Base-by-base conservation (phyloP, 1,284 basidiomycete genomes). In the Irpex lacteus region DNA sequence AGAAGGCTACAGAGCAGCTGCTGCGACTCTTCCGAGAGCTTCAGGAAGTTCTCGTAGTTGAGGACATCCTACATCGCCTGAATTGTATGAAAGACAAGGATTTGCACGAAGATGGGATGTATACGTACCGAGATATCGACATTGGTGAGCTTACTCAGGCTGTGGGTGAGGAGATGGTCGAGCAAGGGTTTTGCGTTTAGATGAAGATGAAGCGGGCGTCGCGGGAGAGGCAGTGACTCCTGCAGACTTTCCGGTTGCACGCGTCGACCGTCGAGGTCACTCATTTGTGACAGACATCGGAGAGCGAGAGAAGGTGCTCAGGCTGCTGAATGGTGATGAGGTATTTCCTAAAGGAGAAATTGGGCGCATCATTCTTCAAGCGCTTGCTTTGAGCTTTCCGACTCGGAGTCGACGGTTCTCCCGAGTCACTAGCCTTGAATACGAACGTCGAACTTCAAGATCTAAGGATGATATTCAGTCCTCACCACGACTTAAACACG, bases 121-220 rank as follows among this genome's bases (percentile, higher is more conserved):
- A 36, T n/a, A 80, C 84, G 72, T 72, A 86, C 85, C 68, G 80
- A 77, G 64, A 86, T 80, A 65, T 87, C 80, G 65, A 83, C 73
- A 36, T 73, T 77, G 9, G 82, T 82, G 3, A 88, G 74, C 21
- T 77, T 72, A 72, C 86, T 87, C 71, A 82, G 83, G 2, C 82
- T 71, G 70, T 77, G 82, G 59, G 82, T 78, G 19, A 87, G 73
- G 49, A 87, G 70, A 50, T 70, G 56, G 8, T 72, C 70, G 63
- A 60, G 67, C 67, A 19, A 60, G 60, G n/a, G 63, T 54, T 59
- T 71, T 71, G 34, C 67, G 55, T 47, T 68, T 70, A 9, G 62
- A 44, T 36, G 7, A 13, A 21, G 32, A 55, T 5, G 32, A 5
- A 32, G 11, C n/a, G 5, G 32, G 26, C 7, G 19, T 19, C 21